Base-by-base conservation (phyloP, 495 filamentous ascomycete genomes). In the Lineolata rhizophorae region DNA sequence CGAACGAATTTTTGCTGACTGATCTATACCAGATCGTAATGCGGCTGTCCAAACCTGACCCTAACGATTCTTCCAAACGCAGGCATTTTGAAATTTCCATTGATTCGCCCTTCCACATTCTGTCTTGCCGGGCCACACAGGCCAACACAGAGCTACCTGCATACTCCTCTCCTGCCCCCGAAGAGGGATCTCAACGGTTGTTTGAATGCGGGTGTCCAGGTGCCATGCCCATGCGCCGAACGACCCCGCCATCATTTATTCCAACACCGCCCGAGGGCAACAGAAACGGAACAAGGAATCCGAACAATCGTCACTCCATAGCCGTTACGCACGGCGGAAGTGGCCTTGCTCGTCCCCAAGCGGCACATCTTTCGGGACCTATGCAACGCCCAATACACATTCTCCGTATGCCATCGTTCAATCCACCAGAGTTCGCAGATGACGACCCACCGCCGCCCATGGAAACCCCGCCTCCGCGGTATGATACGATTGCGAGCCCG, bases 81-180 rank as follows among this genome's bases (percentile, higher is more conserved):
- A 68, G 87, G 16, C 90, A 95, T 49, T 97, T 95, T 37, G 87
- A 97, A 49, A 97, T 97, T 40, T 94, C 87, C 36, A 97, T 97
- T 41, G 87, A 97, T 55, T 93, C 82, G 10, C 87, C 87, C 5
- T 90, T 95, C 48, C 84, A 92, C 39, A 76, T 94, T 22, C 76
- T 97, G 15, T 85, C 82, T 38, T 97, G 87, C 54, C 81, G 71
- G 30, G 87, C 90, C 5, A 87, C 83, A 1, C 75, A 83, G 47
- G 79, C 80, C 15, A 94, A 95, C 52, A 87, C 78, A 13, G 67
- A 71, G 18, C 67, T 97, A 10, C 87, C 87, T 1, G 76, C 77
- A 13, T 97, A 97, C 44, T 35, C 19, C 37, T 58, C 30, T 38
- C 54, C 11, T 5, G 6, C 6, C 6, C 6, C 28, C 13, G 28